Conservation (phyloP, 352 stramenopile species). For the Thraustotheca clavata region DNA sequence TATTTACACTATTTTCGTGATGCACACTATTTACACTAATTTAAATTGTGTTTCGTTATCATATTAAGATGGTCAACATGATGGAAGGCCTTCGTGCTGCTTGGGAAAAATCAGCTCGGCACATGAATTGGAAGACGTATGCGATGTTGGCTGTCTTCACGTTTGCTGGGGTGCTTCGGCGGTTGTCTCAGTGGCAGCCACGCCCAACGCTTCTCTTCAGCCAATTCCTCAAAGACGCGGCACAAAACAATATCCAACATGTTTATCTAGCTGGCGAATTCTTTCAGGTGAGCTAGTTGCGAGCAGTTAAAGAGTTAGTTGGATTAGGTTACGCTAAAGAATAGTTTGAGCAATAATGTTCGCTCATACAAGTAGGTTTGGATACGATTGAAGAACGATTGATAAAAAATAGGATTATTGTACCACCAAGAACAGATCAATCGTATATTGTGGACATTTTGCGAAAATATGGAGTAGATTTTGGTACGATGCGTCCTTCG, state of each 20-base stretch:
- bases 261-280: slow-evolving; percentile 54
- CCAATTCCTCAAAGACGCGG: slow-evolving; percentile 47
- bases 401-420: slow-evolving; percentile 34
- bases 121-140: slow-evolving; percentile 19
- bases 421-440: slow-evolving; percentile 63
- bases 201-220: slow-evolving; percentile 62
- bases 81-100: neutral
- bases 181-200: slow-evolving; percentile 10
- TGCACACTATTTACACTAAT: too few species aligned
- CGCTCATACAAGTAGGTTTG: neutral
- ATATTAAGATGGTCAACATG: neutral
- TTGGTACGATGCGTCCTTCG: slow-evolving; percentile 48
- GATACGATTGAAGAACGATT: slow-evolving; percentile 11
- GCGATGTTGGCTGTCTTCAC: slow-evolving; percentile 11
- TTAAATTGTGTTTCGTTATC: too few species aligned
- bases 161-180: neutral
- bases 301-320: neutral
- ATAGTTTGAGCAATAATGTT: slow-evolving; percentile 2
- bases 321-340: slow-evolving; percentile 10
- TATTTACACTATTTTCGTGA: too few species aligned
- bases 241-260: slow-evolving; percentile 37
- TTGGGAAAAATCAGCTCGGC: neutral
- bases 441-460: slow-evolving; percentile 61
- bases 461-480: slow-evolving; percentile 51
- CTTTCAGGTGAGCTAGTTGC: slow-evolving; percentile 50